A percentile compares a stretch with the other conserved stretches of the same genome.
Conservation (phyloP, 768 basidiomycete species). For the Lactarius akahatsu region DNA sequence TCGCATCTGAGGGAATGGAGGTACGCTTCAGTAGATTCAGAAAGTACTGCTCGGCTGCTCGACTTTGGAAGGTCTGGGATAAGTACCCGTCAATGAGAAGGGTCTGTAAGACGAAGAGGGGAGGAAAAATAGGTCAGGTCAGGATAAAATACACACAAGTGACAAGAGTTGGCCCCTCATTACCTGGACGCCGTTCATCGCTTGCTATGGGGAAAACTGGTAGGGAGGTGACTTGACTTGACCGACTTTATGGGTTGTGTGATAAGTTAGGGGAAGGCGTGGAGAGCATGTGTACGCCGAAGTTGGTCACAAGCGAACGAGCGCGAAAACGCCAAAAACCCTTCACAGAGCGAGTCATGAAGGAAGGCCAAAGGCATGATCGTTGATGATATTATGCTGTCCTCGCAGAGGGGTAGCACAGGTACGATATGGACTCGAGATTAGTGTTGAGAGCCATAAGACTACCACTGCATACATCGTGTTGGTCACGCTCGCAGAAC, state of each 20-base stretch:
- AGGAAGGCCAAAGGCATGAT: neutral
- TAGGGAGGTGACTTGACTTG: neutral
- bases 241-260: neutral
- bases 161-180: neutral
- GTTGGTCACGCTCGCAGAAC: neutral
- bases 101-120: neutral
- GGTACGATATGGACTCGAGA: neutral
- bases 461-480: neutral
- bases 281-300: neutral
- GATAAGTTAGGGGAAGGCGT: neutral
- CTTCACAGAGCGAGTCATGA: neutral
- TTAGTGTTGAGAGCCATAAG: neutral
- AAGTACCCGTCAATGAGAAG: neutral
- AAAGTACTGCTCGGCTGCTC: neutral
- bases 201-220: neutral
- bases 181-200: neutral
- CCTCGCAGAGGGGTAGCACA: neutral
- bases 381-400: neutral
- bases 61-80: neutral
- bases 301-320: neutral
- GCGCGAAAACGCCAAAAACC: neutral
- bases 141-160: neutral
- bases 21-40: neutral
- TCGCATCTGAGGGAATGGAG: neutral
- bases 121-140: neutral